phyloP scores from a whole-genome alignment of 2,329 filamentous ascomycete genomes.

The Penicillium sp. region DNA sequence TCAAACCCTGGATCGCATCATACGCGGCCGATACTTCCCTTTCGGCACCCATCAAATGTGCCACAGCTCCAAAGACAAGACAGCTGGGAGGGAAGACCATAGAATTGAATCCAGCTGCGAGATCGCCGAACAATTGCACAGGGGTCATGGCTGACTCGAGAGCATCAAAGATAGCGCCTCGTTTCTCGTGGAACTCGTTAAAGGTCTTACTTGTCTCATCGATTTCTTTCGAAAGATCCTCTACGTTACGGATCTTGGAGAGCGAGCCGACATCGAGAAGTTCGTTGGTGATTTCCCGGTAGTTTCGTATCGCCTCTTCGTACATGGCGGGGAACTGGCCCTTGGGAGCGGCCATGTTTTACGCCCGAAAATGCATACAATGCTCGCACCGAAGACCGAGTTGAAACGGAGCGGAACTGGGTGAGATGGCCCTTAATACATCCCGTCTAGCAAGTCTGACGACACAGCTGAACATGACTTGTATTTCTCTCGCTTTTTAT shows the following conservation, averaged over 20 bases:
- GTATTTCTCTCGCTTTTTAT: too few species aligned
- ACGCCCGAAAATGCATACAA: too few species aligned
- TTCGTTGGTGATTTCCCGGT: neutral
- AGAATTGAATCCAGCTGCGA: neutral
- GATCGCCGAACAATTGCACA: neutral
- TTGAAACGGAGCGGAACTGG: too few species aligned
- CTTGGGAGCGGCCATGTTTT: too few species aligned
- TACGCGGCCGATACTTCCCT: conserved; percentile 48
- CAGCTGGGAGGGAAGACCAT: neutral
- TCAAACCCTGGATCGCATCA: conserved; percentile 48
- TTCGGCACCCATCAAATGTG: conserved; percentile 47
- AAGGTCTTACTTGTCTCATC: neutral
- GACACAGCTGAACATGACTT: too few species aligned
- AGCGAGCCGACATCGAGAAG: neutral
- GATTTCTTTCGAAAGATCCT: neutral
- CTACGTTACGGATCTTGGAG: neutral
- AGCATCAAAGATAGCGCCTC: neutral
- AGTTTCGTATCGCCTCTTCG: neutral
- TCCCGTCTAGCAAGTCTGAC: too few species aligned
- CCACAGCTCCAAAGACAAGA: conserved; percentile 35
- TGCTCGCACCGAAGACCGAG: too few species aligned
- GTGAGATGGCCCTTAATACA: too few species aligned
- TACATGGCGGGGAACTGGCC: too few species aligned
- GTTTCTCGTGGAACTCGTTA: neutral
- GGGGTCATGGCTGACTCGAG: neutral